phyloP scores from a whole-genome alignment of 1,139 yeast species.

The Pichia sp. region DNA sequence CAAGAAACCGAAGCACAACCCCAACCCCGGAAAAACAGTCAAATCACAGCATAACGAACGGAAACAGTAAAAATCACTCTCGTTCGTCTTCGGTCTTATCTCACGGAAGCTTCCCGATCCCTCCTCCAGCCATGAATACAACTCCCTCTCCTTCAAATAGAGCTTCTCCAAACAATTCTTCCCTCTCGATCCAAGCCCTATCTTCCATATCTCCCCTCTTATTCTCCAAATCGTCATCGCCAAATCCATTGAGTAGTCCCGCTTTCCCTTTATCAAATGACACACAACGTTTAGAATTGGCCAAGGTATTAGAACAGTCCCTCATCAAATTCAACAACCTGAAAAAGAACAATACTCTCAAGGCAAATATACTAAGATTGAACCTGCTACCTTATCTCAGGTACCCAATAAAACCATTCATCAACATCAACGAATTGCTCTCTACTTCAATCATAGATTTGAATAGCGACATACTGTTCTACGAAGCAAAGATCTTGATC shows the following conservation, averaged over 20 bases:
- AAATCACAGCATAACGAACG: too few species aligned
- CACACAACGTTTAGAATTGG: conserved; percentile 18
- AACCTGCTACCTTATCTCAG: conserved; percentile 62
- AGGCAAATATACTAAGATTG: conserved; percentile 66
- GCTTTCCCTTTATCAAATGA: conserved; percentile 5
- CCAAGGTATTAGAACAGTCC: conserved; percentile 45
- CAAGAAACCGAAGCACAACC: too few species aligned
- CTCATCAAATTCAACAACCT: conserved; percentile 50
- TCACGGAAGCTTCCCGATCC: conserved; percentile 1
- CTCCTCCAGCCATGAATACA: neutral
- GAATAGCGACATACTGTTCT: conserved; percentile 16
- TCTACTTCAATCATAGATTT: conserved; percentile 14
- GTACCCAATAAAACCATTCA: conserved; percentile 13
- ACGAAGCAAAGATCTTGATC: conserved; percentile 33
- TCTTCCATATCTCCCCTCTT: conserved; percentile 4
- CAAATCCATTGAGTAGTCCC: too few species aligned
- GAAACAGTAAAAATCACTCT: too few species aligned
- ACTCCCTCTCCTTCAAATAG: neutral
- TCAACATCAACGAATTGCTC: conserved; percentile 6
- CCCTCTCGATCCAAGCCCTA: conserved; percentile 5
- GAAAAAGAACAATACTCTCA: conserved; percentile 44
- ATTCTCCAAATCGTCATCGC: conserved; percentile 1
- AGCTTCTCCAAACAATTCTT: conserved; percentile 9
- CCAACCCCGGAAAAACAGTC: too few species aligned
- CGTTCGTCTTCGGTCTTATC: conserved; percentile 12